Conservation (phyloP, 371 early-diverging fungal species). For the Mortierella sp. region DNA sequence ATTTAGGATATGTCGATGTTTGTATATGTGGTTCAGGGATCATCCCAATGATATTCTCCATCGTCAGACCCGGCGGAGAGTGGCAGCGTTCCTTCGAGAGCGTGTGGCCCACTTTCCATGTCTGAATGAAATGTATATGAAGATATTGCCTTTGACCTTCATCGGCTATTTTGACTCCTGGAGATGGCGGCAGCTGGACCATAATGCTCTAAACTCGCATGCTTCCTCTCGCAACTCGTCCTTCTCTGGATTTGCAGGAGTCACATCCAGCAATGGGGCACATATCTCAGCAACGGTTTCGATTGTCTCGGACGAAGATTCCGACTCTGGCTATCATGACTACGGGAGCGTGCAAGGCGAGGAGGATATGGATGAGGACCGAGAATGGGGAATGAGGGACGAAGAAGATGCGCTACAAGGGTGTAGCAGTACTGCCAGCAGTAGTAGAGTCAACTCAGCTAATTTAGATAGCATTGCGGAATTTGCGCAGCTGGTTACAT, state of each 20-base stretch:
- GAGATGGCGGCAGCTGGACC: conserved; percentile 32
- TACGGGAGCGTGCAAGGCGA: conserved; percentile 8
- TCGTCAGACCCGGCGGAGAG: conserved; percentile 43
- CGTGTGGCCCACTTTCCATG: conserved; percentile 45
- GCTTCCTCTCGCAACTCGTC: conserved; percentile 4
- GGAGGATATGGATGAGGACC: conserved; percentile 48
- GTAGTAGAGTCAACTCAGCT: conserved; percentile 12
- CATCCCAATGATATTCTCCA: conserved; percentile 69
- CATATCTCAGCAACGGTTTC: conserved; percentile 5
- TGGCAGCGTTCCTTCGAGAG: conserved; percentile 58
- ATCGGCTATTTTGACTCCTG: conserved; percentile 46
- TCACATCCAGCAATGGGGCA: not conserved
- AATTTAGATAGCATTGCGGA: conserved; percentile 16
- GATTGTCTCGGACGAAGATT: conserved; percentile 26
- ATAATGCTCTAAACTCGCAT: conserved; percentile 12
- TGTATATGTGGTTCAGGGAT: conserved; percentile 59
- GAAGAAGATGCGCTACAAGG: conserved; percentile 30
- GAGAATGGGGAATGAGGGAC: conserved; percentile 51
- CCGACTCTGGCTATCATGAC: conserved; percentile 38
- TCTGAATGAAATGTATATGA: conserved; percentile 28
- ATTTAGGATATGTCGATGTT: conserved; percentile 42
- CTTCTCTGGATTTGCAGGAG: not conserved
- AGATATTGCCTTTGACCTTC: conserved; percentile 40
- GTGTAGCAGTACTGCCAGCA: conserved; percentile 1
- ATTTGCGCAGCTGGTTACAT: not conserved